Conservation (phyloP, 2,329 filamentous ascomycete species). For the Cucurbitaria berberidis region DNA sequence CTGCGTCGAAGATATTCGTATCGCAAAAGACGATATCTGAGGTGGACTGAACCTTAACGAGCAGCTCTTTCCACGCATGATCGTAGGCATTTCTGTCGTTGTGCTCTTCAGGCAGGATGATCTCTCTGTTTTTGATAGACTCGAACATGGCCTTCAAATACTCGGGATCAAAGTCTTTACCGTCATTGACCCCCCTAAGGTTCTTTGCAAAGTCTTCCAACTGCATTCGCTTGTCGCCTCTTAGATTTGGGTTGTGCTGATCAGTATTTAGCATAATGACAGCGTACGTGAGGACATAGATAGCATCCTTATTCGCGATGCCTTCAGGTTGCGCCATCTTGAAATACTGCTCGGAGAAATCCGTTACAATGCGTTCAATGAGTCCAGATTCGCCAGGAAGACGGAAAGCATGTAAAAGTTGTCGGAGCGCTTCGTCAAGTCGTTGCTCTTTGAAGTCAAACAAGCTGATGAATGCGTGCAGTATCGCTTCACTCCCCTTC, state of each 20-base stretch:
- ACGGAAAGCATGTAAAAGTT: constrained; percentile 89
- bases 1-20: constrained; percentile 93
- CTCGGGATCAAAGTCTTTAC: constrained; percentile 80
- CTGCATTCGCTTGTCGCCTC: constrained; percentile 79
- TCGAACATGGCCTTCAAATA: constrained; percentile 89
- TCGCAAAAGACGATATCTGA: constrained; percentile 78
- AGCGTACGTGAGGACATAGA: constrained; percentile 90
- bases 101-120: constrained; percentile 95
- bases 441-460: constrained; percentile 88
- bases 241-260: constrained; percentile 92
- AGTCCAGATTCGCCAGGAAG: constrained; percentile 90
- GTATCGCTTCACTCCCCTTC: constrained; percentile 81
- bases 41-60: constrained; percentile 81
- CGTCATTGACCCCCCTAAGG: constrained; percentile 85
- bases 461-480: constrained; percentile 82
- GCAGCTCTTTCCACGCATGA: constrained; percentile 93
- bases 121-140: constrained; percentile 90
- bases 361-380: constrained; percentile 89
- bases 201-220: constrained; percentile 84
- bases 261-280: constrained; percentile 99
- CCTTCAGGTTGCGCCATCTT: constrained; percentile 71
- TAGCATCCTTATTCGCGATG: constrained; percentile 83
- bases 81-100: constrained; percentile 97
- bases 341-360: constrained; percentile 87
- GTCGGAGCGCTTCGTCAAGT: constrained; percentile 86